These are phyloP conservation scores for Pythium pyrilobum DNA, from an alignment of 352 stramenopile genomes.

Conservation along the genomic window DNA sequence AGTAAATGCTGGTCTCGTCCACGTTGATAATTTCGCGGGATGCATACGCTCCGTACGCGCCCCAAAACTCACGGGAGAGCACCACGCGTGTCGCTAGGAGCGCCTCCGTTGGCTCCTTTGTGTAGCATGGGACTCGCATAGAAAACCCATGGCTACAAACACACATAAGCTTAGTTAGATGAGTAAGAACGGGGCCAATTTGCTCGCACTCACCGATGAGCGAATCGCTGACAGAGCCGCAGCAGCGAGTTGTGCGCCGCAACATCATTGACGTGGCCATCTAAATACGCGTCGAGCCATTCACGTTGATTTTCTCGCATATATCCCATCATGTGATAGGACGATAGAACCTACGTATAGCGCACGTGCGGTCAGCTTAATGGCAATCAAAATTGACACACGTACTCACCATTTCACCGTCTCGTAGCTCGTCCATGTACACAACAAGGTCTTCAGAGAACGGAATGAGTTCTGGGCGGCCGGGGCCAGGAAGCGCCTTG, in stretches of 20 bases:
- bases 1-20: not conserved
- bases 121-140: not conserved
- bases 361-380: not conserved
- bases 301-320: too few species aligned
- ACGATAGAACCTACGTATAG: too few species aligned
- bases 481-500: not conserved
- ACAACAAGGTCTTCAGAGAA: slow-evolving; percentile 2
- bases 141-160: not conserved
- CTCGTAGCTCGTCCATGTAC: not conserved
- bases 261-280: too few species aligned
- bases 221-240: too few species aligned
- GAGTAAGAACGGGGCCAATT: too few species aligned
- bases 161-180: not conserved
- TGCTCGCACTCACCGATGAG: too few species aligned
- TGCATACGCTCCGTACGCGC: not conserved
- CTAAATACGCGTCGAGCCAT: too few species aligned
- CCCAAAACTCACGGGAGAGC: not conserved
- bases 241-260: too few species aligned
- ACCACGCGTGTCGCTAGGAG: not conserved
- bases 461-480: not conserved
- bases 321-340: too few species aligned
- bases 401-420: not conserved
- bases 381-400: not conserved
- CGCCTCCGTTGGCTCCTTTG: not conserved
- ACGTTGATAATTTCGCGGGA: not conserved